phyloP scores from a whole-genome alignment of 2,329 filamentous ascomycete genomes.

The Parascedosporium putredinis region DNA sequence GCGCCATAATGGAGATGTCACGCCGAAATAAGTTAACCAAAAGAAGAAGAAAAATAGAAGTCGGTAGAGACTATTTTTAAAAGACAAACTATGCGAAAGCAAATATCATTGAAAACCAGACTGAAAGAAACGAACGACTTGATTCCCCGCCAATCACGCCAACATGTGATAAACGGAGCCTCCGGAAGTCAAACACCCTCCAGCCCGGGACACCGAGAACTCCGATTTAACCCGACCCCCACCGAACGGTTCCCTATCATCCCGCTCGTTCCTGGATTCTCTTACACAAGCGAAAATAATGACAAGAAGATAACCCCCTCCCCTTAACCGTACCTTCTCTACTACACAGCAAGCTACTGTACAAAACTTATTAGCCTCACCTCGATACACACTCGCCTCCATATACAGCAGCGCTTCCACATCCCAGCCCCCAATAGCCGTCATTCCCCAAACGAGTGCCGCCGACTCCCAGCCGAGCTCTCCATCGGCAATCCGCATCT shows the following conservation, averaged over 20 bases:
- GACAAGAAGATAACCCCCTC: background rate
- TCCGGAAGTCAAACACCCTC: background rate
- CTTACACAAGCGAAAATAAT: background rate
- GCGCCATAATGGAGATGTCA: no score
- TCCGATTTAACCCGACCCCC: no score
- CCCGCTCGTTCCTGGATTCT: no score
- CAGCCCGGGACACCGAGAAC: slow-evolving; percentile 1
- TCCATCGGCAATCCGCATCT: slow-evolving; percentile 21
- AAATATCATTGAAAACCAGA: no score
- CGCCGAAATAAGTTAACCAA: no score
- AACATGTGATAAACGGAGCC: background rate
- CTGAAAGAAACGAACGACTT: no score
- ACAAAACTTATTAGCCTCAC: slow-evolving; percentile 16
- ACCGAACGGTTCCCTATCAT: no score
- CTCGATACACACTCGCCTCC: slow-evolving; percentile 34
- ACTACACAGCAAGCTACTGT: no score
- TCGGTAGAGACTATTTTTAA: background rate
- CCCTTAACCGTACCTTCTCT: background rate
- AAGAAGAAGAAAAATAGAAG: no score
- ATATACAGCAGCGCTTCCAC: slow-evolving; percentile 33
- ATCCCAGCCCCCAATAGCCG: slow-evolving; percentile 32
- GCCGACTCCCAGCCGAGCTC: slow-evolving; percentile 36
- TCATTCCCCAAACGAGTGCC: slow-evolving; percentile 35
- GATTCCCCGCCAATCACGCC: background rate
- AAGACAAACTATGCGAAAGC: no score